Base-by-base conservation (phyloP, 176 grass and related monocot genomes). In the Oropetium thomaeum region DNA sequence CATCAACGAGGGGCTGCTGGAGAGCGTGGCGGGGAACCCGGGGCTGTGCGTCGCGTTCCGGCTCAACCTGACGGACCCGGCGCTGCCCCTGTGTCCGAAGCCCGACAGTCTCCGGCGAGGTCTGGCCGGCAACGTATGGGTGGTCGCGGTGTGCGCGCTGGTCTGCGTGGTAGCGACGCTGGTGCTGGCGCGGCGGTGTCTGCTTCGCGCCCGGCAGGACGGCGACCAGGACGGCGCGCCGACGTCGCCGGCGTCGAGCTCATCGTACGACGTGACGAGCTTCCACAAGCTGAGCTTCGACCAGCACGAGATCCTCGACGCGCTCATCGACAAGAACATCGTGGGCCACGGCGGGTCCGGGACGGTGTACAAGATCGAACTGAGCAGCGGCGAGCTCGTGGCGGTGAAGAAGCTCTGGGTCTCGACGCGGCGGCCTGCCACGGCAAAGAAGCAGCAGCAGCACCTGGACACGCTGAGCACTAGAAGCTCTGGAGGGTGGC, bases 201-300 rank as follows among this genome's bases (percentile, higher is more conserved):
- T 92, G 54, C 10, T 71, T 45, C 76, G 65, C 13, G 70, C 74
- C 30, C 42, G 68, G 32, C 62, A 20, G 7, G 55, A 62, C 45
- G 66, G 49, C 4, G 84, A 98, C 19, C 88, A 86, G 29, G 89
- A 92, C 59, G 89, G 89, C 49, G 49, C 49, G 49, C 1, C 6
- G 2, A 30, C 74, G 49, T 58, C 77, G 20, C 85, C 86, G 16
- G 67, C 41, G 61, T 92, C 86, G 0, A 69, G 74, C 74, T 88
- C 77, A 58, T 88, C 87, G 7, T 99, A 90, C 35, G 96, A 96
- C 75, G 85, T 99, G 35, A 99, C 77, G 31, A 99, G 77, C 82
- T 99, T 99, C 91, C 96, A 92, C 80, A 96, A 87, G 72, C 84
- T 92, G 11, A 99, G 25, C 60, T 99, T 99, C 69, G 85, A 99